phyloP scores from a whole-genome alignment of 2,329 filamentous ascomycete genomes.

The Epichloe baconii region DNA sequence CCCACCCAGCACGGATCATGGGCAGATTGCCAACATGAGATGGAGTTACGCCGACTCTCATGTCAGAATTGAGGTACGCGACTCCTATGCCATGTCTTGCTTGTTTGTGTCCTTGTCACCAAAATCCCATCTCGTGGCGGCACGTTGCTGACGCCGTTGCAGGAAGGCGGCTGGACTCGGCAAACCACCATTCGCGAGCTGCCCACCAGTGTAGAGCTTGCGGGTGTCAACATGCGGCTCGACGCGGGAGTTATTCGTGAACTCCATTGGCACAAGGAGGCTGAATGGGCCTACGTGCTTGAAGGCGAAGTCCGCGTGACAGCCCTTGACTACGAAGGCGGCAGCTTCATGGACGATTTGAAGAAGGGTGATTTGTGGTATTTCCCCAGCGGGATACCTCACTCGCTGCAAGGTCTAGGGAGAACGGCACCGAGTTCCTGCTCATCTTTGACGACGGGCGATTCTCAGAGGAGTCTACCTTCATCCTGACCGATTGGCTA shows the following conservation, averaged over 20 bases:
- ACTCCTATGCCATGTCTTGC: not conserved
- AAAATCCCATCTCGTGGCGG: not conserved
- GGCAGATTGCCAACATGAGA: slow-evolving; percentile 56
- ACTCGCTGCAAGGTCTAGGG: slow-evolving; percentile 62
- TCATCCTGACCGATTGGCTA: slow-evolving; percentile 62
- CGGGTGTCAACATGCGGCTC: slow-evolving; percentile 67
- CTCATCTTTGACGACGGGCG: slow-evolving; percentile 35
- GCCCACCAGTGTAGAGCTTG: slow-evolving; percentile 53
- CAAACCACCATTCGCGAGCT: slow-evolving; percentile 58
- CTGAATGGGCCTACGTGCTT: slow-evolving; percentile 66
- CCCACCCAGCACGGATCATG: slow-evolving; percentile 61
- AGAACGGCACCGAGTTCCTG: slow-evolving; percentile 42
- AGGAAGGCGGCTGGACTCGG: slow-evolving; percentile 67
- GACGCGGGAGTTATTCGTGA: slow-evolving; percentile 62
- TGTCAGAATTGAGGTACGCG: slow-evolving; percentile 44
- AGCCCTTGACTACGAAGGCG: slow-evolving; percentile 60
- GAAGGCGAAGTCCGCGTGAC: slow-evolving; percentile 59
- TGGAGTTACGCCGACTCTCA: slow-evolving; percentile 59
- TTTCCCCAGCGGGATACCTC: slow-evolving; percentile 65
- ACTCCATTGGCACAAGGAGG: slow-evolving; percentile 71
- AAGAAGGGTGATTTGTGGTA: slow-evolving; percentile 71
- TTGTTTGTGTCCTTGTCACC: not conserved
- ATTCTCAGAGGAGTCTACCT: slow-evolving; percentile 52
- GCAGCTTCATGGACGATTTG: slow-evolving; percentile 65
- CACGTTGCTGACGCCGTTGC: slow-evolving; percentile 3